Base-by-base conservation (phyloP, 1,284 basidiomycete species). In the Porodaedalea pini region DNA sequence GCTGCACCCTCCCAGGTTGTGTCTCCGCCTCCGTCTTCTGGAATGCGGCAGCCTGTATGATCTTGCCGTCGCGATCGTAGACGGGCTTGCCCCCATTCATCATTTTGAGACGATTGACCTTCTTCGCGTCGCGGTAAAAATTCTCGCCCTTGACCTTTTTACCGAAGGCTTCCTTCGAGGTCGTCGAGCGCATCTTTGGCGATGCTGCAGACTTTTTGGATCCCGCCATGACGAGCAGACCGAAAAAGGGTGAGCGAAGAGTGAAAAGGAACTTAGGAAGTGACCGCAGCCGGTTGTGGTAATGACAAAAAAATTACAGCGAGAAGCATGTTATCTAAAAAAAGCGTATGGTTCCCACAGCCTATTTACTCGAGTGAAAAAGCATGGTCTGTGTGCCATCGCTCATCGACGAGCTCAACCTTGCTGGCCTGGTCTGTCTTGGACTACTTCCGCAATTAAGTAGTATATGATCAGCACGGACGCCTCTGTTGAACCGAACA, bases 81-180 rank as follows among this genome's bases (percentile, higher is more conserved):
- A 95, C 80, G 56, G 94, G 85, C 74, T 94, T 94, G 45, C 92
- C 92, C 59, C 93, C 88, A 64, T 82, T 91, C 63, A 96, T 81
- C 89, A 98, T 90, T 78, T 95, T 96, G 54, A 94, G 81, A 60
- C 87, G 78, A 36, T 79, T 77, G 31, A 86, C 92, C 63, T 85
- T 78, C 71, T 96, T 97, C 45, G 90, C 92, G 88, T 92, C 83
- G 71, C 91, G 88, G 73, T 94, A 95, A 73, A 94, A 95, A 71
- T 93, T 95, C 75, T 94, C 90, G 65, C 92, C 92, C 72, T 91
- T 94, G 63, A 91, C 84, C 68, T 81, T 86, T 68, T 86, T 84
- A 13, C 55, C 55, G n/a, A 57, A 49, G 5, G 56, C 50, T 23
- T 54, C 51, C 15, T 53, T 57, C 1, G 59, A 61, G 8, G 59